These are phyloP conservation scores for Leccinum longicurvipes DNA, from an alignment of 768 basidiomycete genomes.

Conservation along the genomic window DNA sequence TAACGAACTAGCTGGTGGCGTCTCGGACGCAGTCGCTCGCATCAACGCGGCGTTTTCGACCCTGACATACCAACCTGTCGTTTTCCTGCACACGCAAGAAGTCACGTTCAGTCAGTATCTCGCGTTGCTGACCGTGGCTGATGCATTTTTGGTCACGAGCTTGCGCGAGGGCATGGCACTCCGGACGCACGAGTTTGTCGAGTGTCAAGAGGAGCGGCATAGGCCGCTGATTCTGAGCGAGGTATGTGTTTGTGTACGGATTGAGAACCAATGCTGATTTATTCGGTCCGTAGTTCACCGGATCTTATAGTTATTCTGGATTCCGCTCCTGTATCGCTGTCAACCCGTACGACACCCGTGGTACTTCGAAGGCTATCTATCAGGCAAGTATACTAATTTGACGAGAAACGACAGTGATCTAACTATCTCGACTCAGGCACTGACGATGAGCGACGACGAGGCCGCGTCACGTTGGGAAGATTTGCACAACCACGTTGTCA, in stretches of 20 bases:
- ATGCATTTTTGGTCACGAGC: slow-evolving; percentile 82
- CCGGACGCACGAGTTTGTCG: slow-evolving; percentile 76
- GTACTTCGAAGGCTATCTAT: slow-evolving; percentile 79
- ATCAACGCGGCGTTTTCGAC: slow-evolving; percentile 83
- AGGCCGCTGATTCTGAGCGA: slow-evolving; percentile 79
- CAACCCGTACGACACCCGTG: slow-evolving; percentile 82
- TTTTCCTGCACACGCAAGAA: slow-evolving; percentile 82
- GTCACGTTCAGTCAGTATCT: slow-evolving; percentile 85
- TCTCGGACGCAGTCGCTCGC: slow-evolving; percentile 68
- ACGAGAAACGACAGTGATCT: background rate
- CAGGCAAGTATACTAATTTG: slow-evolving; percentile 29
- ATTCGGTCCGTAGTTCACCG: slow-evolving; percentile 59
- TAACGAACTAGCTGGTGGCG: slow-evolving; percentile 70
- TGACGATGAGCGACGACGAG: slow-evolving; percentile 77
- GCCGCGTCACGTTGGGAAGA: slow-evolving; percentile 79
- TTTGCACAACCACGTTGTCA: slow-evolving; percentile 79
- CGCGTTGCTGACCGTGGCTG: slow-evolving; percentile 75
- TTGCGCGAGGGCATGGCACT: slow-evolving; percentile 88
- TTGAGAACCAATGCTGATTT: background rate
- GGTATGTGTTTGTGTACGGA: slow-evolving; percentile 36
- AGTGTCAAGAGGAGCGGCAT: slow-evolving; percentile 70
- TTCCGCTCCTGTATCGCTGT: slow-evolving; percentile 84
- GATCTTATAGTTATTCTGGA: slow-evolving; percentile 81
- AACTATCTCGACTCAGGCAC: slow-evolving; percentile 38
- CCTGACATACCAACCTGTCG: slow-evolving; percentile 82